phyloP scores from a whole-genome alignment of 2,329 filamentous ascomycete genomes.

The Trichophyton equinum region DNA sequence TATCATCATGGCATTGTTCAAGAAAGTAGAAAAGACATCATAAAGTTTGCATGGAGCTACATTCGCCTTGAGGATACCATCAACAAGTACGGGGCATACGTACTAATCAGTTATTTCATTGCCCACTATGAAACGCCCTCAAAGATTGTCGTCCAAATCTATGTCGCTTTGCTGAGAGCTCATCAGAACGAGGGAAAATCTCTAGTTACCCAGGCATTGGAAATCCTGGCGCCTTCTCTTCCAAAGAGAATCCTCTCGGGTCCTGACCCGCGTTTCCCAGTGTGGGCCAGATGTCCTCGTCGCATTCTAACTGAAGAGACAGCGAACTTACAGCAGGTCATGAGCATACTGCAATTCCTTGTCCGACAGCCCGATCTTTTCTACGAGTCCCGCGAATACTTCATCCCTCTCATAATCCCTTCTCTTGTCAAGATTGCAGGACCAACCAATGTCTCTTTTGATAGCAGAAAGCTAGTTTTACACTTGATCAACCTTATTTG shows the following conservation, averaged over 20 bases:
- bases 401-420: conserved; percentile 75
- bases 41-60: conserved; percentile 98
- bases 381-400: conserved; percentile 87
- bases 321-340: conserved; percentile 89
- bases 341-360: conserved; percentile 93
- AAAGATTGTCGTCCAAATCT: conserved; percentile 93
- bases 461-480: conserved; percentile 81
- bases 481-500: conserved; percentile 85
- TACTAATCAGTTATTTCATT: conserved; percentile 95
- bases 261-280: conserved; percentile 57
- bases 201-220: conserved; percentile 84
- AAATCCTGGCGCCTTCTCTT: conserved; percentile 87
- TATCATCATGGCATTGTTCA: conserved; percentile 81
- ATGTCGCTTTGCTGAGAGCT: conserved; percentile 76
- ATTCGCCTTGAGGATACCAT: conserved; percentile 97
- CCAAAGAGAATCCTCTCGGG: conserved; percentile 58
- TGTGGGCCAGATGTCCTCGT: conserved; percentile 82
- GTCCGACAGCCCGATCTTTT: conserved; percentile 87
- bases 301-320: conserved; percentile 89
- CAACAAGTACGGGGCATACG: conserved; percentile 97
- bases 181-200: conserved; percentile 91
- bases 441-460: conserved; percentile 59
- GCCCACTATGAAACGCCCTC: conserved; percentile 89
- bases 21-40: conserved; percentile 91
- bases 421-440: conserved; percentile 79